Percentiles rank a stretch among this genome's conserved stretches.
Evolutionary conservation across 805 yeast species (phyloP).

Genomic region (Candida succiphila): DNA sequence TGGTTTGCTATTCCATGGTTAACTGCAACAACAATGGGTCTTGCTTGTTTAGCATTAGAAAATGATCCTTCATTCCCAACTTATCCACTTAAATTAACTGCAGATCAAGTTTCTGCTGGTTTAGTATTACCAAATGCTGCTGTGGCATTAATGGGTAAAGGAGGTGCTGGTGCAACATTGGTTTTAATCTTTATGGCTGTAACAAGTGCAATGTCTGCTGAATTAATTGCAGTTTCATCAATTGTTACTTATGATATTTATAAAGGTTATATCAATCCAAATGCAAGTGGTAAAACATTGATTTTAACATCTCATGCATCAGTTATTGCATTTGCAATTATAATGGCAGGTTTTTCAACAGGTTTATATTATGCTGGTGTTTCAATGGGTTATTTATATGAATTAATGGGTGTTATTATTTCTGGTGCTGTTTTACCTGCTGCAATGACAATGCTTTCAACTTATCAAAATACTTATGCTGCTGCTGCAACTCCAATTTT

Average conservation of each 20-base stretch:
- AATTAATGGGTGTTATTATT: slow-evolving; percentile 82
- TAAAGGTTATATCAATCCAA: slow-evolving; percentile 71
- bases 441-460: slow-evolving; percentile 54
- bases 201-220: slow-evolving; percentile 88
- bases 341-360: slow-evolving; percentile 75
- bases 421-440: slow-evolving; percentile 82
- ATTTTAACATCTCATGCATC: slow-evolving; percentile 60
- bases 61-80: slow-evolving; percentile 66
- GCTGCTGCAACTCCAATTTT: slow-evolving; percentile 70
- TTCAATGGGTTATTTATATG: slow-evolving; percentile 80
- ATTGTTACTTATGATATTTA: slow-evolving; percentile 80
- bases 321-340: slow-evolving; percentile 45
- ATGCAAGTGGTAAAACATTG: slow-evolving; percentile 64
- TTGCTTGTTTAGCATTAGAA: slow-evolving; percentile 74
- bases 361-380: slow-evolving; percentile 77
- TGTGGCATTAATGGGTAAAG: slow-evolving; percentile 71
- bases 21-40: slow-evolving; percentile 76
- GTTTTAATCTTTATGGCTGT: slow-evolving; percentile 84
- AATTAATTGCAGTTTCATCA: slow-evolving; percentile 80
- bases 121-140: slow-evolving; percentile 73
- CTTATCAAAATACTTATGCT: slow-evolving; percentile 55
- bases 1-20: slow-evolving; percentile 90
- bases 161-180: slow-evolving; percentile 81
- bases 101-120: slow-evolving; percentile 74
- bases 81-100: slow-evolving; percentile 55